Base-by-base conservation (phyloP, 2,329 filamentous ascomycete species). In the Colletotrichum higginsianum region DNA sequence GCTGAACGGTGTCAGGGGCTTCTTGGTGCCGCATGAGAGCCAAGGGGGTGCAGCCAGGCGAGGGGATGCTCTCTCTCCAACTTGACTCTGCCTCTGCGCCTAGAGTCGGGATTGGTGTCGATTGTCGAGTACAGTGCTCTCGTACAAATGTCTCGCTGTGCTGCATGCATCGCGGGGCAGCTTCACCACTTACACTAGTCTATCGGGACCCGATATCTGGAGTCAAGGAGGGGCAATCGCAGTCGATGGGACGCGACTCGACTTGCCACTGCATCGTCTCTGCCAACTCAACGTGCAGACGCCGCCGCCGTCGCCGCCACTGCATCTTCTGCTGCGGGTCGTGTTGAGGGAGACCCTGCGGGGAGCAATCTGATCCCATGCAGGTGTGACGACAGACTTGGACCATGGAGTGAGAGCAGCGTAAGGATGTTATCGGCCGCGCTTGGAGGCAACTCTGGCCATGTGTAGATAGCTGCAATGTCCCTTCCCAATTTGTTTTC, bases 271-370 rank as follows among this genome's bases (percentile, higher is more conserved):
- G 47, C n/a, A 57, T 52, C 42, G 50, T 46, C 58, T 42, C 67
- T 75, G 73, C 73, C 73, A 75, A 63, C 73, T 64, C 72, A 75
- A 62, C 72, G 69, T 74, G 73, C 73, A 75, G 73, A 55, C 66
- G 63, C 42, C 50, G 63, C 23, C 64, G 56, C 30, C 49, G 66
- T 61, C 38, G 63, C 66, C 57, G 56, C 30, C 57, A 60, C 65
- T 30, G 63, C 66, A 60, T 69, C 67, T 61, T 61, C 67, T 63
- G 61, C 64, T 74, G 72, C 72, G 71, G 71, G 61, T 69, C 69
- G 47, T 60, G 52, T 60, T 49, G 15, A 60, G 53, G 38, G 58
- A 63, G 57, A 68, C 58, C 47, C 53, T 75, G 72, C 69, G 68
- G 65, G 72, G 72, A 72, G 55, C n/a, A 61, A 49, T 64, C 60